Evolutionary conservation across 2,329 filamentous ascomycete genomes (phyloP).

Genomic region (Aspergillus quadrilineatus): DNA sequence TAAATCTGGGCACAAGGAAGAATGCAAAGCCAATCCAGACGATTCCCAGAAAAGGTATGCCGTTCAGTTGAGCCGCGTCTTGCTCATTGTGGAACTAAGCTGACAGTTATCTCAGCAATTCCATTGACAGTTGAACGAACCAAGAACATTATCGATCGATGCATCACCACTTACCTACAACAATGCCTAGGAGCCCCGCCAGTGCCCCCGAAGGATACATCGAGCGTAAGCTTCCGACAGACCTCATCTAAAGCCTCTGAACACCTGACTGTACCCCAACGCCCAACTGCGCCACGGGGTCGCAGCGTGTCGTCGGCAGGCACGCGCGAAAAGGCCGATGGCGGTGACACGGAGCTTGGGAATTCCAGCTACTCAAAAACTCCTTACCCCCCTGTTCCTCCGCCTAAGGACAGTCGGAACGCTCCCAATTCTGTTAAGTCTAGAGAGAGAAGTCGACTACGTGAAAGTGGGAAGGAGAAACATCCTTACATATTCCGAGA

Average conservation of each 20-base stretch:
- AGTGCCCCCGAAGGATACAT: slow-evolving; percentile 21
- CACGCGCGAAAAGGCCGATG: slow-evolving; percentile 18
- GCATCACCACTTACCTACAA: slow-evolving; percentile 53
- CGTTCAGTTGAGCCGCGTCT: slow-evolving; percentile 3
- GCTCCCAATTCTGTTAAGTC: slow-evolving; percentile 22
- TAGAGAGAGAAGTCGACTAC: slow-evolving; percentile 20
- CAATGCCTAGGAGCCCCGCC: slow-evolving; percentile 34
- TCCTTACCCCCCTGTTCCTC: slow-evolving; percentile 7
- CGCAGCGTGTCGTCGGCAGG: slow-evolving; percentile 31
- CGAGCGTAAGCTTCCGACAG: slow-evolving; percentile 6
- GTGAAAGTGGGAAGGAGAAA: slow-evolving; percentile 41
- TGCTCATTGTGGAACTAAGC: neutral
- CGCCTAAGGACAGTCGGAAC: slow-evolving; percentile 22
- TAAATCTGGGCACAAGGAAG: slow-evolving; percentile 22
- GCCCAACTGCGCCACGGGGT: slow-evolving; percentile 20
- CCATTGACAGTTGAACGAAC: slow-evolving; percentile 63
- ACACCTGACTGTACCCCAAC: slow-evolving; percentile 21
- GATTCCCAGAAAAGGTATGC: slow-evolving; percentile 27
- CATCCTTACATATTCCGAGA: slow-evolving; percentile 65
- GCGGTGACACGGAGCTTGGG: slow-evolving; percentile 12
- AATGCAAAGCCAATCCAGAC: slow-evolving; percentile 19
- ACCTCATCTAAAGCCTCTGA: slow-evolving; percentile 11
- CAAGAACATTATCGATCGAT: slow-evolving; percentile 56
- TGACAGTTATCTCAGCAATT: slow-evolving; percentile 30
- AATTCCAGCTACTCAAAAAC: slow-evolving; percentile 21